Conservation (phyloP, 192 early-diverging fungal species). For the Lunasporangiospora selenospora region DNA sequence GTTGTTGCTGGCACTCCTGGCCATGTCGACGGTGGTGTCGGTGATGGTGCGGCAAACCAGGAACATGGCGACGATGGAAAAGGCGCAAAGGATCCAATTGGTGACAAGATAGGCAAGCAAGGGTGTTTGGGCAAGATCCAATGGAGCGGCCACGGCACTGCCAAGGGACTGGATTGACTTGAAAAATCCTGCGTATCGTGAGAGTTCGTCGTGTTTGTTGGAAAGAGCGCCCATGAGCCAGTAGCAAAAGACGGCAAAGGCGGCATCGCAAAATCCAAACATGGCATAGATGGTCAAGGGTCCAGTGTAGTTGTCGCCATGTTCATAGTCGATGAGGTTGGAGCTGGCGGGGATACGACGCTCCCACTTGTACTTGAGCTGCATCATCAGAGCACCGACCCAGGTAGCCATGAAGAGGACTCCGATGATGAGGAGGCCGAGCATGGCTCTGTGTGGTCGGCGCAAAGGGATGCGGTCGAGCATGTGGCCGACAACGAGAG, state of each 20-base stretch:
- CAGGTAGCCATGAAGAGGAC: conserved; percentile 65
- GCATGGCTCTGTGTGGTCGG: conserved; percentile 70
- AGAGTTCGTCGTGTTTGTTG: conserved; percentile 77
- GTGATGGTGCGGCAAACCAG: conserved; percentile 43
- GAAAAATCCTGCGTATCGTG: conserved; percentile 85
- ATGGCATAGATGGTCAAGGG: conserved; percentile 31
- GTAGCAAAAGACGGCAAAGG: conserved; percentile 64
- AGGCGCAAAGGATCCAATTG: conserved; percentile 46
- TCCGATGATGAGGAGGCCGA: conserved; percentile 59
- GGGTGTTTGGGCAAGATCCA: conserved; percentile 58
- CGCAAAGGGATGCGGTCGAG: conserved; percentile 61
- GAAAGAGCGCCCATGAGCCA: conserved; percentile 91
- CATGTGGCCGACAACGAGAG: conserved; percentile 64
- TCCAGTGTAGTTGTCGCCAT: conserved; percentile 20
- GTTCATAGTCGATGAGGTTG: conserved; percentile 34
- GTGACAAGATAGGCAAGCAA: conserved; percentile 34
- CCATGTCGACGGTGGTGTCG: conserved; percentile 25
- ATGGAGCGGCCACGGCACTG: conserved; percentile 70
- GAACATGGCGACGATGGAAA: conserved; percentile 46
- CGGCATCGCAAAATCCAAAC: conserved; percentile 48
- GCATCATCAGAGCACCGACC: conserved; percentile 63
- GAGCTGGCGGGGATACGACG: background rate
- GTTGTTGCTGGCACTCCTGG: background rate
- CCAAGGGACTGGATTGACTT: conserved; percentile 88
- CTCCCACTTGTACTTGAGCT: conserved; percentile 57